Evolutionary conservation across 2,329 filamentous ascomycete genomes (phyloP), one percentile per base, ranked within the genome.

Genomic region (Aureobasidium sp.): DNA sequence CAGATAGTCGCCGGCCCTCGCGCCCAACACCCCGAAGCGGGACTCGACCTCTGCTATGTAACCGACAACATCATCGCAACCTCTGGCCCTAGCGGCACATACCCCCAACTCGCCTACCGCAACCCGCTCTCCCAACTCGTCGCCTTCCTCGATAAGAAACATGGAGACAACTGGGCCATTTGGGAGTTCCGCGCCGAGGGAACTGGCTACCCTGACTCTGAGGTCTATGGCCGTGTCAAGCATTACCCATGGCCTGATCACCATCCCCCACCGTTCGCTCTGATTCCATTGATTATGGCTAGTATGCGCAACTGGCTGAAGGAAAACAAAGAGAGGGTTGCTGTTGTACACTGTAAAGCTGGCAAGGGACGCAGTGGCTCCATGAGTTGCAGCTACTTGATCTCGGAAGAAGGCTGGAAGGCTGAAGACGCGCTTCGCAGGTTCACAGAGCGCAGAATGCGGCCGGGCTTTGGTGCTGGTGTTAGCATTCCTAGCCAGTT

Each of bases 151-250:
- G 91, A 97, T 75, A 78, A 82, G 48, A 90, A 91, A 69, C 94
- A 99, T 75, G 87, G 83, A 32, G 77, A 85, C 30, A 79, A 94
- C 65, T 99, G 94, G 94, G 86, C 88, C 3, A 96, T 99, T 69
- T 99, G 93, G 91, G 94, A 99, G 76, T 99, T 99, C 69, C 87
- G 94, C 49, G 94, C 91, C 39, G 94, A 99, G 73, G 94, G 94
- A 5, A 97, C 94, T 0, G 94, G 94, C 1, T 99, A 99, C 70
- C 91, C 91, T 0, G 94, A 99, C 71, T 83, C 86, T 21, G 89
- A 92, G 62, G 93, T 99, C 1, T 91, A 96, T 72, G 82, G 85
- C 37, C 83, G 92, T 3, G 87, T 97, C 65, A 84, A 88, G 65
- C 94, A 99, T 75, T 97, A 92, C 70, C 94, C 94, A 0, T 99